Percentiles rank a stretch among this genome's conserved stretches.
Conservation (phyloP, 768 basidiomycete species). For the Amanita thiersii region DNA sequence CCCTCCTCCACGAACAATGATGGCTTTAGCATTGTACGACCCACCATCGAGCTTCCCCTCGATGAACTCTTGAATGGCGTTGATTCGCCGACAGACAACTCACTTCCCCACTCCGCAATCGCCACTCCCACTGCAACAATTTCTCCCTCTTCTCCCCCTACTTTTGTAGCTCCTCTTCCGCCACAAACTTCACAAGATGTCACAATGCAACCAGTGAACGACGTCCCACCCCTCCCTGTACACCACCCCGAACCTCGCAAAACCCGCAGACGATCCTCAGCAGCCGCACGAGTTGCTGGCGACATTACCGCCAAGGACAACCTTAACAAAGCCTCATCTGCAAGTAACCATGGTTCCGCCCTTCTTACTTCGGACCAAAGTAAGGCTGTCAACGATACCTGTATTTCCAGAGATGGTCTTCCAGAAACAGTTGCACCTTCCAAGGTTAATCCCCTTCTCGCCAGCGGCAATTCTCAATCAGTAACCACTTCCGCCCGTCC, state of each 20-base stretch:
- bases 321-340: conserved; percentile 17
- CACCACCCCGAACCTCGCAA: conserved; percentile 1
- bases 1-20: conserved; percentile 34
- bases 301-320: conserved; percentile 24
- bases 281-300: conserved; percentile 18
- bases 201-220: conserved; percentile 12
- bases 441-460: conserved; percentile 47
- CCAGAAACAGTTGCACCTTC: conserved; percentile 52
- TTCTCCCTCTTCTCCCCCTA: conserved; percentile 11
- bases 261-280: conserved; percentile 6
- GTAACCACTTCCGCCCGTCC: conserved; percentile 41
- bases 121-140: conserved; percentile 12
- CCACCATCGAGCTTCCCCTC: conserved; percentile 81
- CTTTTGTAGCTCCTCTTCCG: background rate
- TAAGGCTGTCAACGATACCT: conserved; percentile 12
- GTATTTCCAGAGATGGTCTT: conserved; percentile 30
- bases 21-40: conserved; percentile 57
- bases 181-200: conserved; percentile 10
- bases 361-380: background rate
- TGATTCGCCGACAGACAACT: conserved; percentile 19
- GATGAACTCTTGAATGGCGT: conserved; percentile 65
- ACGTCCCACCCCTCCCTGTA: background rate
- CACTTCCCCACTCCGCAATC: conserved; percentile 7
- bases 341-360: background rate
- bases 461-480: conserved; percentile 29